Percentiles rank a stretch among this genome's conserved stretches.
Conservation (phyloP, 1,284 basidiomycete genomes). For the Cryptococcus sp. region DNA sequence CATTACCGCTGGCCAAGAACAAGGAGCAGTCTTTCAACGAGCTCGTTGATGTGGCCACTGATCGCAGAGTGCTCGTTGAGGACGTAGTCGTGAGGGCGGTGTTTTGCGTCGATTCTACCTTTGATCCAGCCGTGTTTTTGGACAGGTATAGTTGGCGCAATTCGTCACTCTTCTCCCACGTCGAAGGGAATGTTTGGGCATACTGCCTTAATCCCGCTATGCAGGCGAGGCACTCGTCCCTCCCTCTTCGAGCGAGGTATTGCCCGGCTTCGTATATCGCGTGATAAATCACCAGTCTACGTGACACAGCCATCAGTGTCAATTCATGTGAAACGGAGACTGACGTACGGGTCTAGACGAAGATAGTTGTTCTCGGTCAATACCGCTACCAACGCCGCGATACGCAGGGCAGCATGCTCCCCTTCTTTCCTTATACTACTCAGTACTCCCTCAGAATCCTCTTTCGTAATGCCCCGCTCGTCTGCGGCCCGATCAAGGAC, state of each 20-base stretch:
- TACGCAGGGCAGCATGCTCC: conserved; percentile 76
- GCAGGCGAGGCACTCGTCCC: conserved; percentile 77
- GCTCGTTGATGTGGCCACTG: too few species aligned
- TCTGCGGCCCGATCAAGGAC: conserved; percentile 58
- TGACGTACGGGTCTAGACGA: conserved; percentile 53
- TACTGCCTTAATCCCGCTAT: conserved; percentile 84
- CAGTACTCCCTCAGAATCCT: conserved; percentile 63
- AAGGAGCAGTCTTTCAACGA: too few species aligned
- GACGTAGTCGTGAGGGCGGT: too few species aligned
- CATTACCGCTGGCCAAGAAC: too few species aligned
- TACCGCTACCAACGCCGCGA: conserved; percentile 79
- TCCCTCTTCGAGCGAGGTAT: conserved; percentile 75
- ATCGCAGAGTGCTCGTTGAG: too few species aligned
- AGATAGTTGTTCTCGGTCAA: conserved; percentile 80
- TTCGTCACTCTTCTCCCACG: conserved; percentile 71
- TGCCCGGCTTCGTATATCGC: conserved; percentile 78
- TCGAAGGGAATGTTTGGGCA: conserved; percentile 65
- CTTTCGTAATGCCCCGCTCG: conserved; percentile 69
- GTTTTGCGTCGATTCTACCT: too few species aligned
- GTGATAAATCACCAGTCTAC: conserved; percentile 66
- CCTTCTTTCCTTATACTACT: conserved; percentile 75
- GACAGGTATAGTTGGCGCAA: conserved; percentile 35
- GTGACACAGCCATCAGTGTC: not conserved
- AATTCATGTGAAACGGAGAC: not conserved
- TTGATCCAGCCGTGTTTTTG: too few species aligned